Conservation (phyloP, 169 alveolate genomes). For the Plasmodium ovale region DNA sequence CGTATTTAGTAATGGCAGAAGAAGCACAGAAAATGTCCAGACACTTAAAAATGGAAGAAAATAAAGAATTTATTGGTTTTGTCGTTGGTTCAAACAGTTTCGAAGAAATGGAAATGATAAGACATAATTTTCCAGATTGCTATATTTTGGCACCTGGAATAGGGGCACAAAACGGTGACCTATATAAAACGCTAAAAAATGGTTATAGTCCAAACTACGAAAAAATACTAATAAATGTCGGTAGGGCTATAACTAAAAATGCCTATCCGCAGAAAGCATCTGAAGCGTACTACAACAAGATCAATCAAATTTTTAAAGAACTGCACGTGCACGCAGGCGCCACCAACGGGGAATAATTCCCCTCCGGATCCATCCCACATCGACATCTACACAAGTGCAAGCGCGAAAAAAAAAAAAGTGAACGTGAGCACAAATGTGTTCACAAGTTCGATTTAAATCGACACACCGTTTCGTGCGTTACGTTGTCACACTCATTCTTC, state of each 20-base stretch:
- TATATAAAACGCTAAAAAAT: conserved; percentile 72
- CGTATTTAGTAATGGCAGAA: conserved; percentile 79
- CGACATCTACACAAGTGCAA: too few relatives aligned
- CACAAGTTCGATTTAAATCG: too few relatives aligned
- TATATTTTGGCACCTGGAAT: conserved; percentile 84
- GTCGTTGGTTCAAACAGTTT: conserved; percentile 82
- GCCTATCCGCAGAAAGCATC: conserved; percentile 26
- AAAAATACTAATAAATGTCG: conserved; percentile 51
- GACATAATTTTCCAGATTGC: conserved; percentile 79
- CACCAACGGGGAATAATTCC: too few relatives aligned
- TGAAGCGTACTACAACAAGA: conserved; percentile 27
- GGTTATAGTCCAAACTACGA: conserved; percentile 71
- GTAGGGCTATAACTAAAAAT: conserved; percentile 73
- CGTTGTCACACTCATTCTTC: too few relatives aligned
- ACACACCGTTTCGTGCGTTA: too few relatives aligned
- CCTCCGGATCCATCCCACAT: too few relatives aligned
- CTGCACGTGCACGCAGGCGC: too few relatives aligned
- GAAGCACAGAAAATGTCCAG: conserved; percentile 75
- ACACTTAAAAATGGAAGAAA: conserved; percentile 34
- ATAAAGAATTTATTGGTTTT: conserved; percentile 73
- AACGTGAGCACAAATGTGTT: too few relatives aligned
- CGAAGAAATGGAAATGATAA: conserved; percentile 79
- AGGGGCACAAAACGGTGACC: conserved; percentile 87
- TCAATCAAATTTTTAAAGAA: conserved; percentile 39
- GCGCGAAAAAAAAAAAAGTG: too few relatives aligned